Base-by-base conservation (phyloP, 371 early-diverging fungal species). In the Lichtheimia ramosa region DNA sequence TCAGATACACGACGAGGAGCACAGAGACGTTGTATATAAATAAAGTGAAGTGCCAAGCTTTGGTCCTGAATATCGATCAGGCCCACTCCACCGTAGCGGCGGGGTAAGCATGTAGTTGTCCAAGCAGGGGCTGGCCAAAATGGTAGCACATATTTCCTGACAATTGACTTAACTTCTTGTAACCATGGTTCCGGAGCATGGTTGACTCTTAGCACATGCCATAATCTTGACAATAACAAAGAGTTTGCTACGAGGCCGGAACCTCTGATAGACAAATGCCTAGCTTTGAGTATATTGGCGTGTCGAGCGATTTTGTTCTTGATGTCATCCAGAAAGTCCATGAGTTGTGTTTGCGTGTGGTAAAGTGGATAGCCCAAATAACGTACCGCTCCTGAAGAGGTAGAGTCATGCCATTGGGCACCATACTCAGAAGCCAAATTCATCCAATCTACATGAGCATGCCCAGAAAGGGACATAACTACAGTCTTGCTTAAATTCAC, bases 401-500 rank as follows among this genome's bases (percentile, higher is more conserved):
- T n/a, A n/a, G n/a, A n/a, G 24, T 49, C 49, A 46, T 57, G 48
- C 49, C 23, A 49, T 20, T 49, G 23, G 5, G 28, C n/a, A n/a
- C n/a, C n/a, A n/a, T n/a, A n/a, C n/a, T n/a, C n/a, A n/a, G n/a
- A n/a, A n/a, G n/a, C n/a, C n/a, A n/a, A n/a, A n/a, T n/a, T n/a
- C n/a, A 3, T 7, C 28, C 28, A 28, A 6, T 3, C 7, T 1
- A 5, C 20, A 1, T 49, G 40, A 14, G 14, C 27, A 3, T 16
- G 34, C n/a, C 58, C 58, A 50, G 7, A 34, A 15, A 58, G 58
- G 0, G 58, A 3, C 25, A 58, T 40, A 1, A 27, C 7, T 1
- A 42, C 52, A 5, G 59, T 27, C 23, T 59, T 59, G 40, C 20
- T 42, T 1, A 15, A 1, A 14, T 51, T 59, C 7, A 59, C 24